A percentile compares a stretch with the other conserved stretches of the same genome.
Evolutionary conservation across 179 eudicot genomes (phyloP).

Genomic region (Spinacia oleracea): DNA sequence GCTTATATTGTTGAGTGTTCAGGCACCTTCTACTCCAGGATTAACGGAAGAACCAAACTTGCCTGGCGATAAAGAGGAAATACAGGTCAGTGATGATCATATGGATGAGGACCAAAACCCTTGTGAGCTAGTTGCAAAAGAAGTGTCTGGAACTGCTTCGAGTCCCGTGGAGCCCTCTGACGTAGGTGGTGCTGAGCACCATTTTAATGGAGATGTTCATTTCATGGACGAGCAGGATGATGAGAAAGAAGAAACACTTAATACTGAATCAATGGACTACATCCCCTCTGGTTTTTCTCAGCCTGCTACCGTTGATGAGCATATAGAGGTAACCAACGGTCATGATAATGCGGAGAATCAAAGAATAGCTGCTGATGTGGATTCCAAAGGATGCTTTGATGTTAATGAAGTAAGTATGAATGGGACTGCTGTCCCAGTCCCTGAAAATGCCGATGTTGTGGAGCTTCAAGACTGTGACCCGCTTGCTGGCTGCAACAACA

Average conservation of each 20-base stretch:
- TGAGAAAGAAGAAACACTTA: conserved; percentile 31
- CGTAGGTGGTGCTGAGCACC: conserved; percentile 25
- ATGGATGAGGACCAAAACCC: conserved; percentile 57
- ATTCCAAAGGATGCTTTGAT: conserved; percentile 22
- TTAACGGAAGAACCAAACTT: conserved; percentile 77
- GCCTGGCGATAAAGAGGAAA: conserved; percentile 55
- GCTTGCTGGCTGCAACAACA: conserved; percentile 27
- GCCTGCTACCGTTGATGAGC: conserved; percentile 27
- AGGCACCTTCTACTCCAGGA: conserved; percentile 94
- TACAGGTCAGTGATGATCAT: conserved; percentile 73
- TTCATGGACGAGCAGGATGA: conserved; percentile 30
- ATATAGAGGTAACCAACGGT: conserved; percentile 28
- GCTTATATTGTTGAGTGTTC: conserved; percentile 37
- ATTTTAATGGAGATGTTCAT: conserved; percentile 33
- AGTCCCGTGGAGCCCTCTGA: conserved; percentile 28
- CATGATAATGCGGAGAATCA: conserved; percentile 28
- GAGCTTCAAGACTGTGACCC: conserved; percentile 28
- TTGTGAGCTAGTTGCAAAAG: conserved; percentile 37
- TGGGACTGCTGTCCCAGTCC: conserved; percentile 3
- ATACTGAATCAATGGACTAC: conserved; percentile 31
- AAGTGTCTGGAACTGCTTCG: conserved; percentile 37
- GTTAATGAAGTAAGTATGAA: conserved; percentile 28
- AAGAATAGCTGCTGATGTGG: conserved; percentile 27
- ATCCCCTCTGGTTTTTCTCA: conserved; percentile 25
- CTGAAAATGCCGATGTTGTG: conserved; percentile 4